Conservation (phyloP, 1,284 basidiomycete genomes). For the Malassezia caprae region DNA sequence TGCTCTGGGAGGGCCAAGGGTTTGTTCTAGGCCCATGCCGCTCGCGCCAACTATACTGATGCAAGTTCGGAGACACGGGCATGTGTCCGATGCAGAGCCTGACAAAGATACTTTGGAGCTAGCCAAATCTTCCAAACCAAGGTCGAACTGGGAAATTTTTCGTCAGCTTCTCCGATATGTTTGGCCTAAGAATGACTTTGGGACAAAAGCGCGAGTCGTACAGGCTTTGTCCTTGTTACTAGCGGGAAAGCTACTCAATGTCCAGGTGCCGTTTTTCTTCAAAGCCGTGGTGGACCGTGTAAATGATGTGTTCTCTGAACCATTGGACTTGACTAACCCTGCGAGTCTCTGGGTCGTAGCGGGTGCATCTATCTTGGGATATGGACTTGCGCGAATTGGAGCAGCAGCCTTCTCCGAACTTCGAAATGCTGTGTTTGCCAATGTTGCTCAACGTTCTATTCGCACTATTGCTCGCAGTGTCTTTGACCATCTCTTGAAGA, state of each 20-base stretch:
- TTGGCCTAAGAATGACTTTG: slow-evolving; percentile 55
- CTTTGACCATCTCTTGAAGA: slow-evolving; percentile 78
- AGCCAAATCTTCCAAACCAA: background rate
- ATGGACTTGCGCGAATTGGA: slow-evolving; percentile 79
- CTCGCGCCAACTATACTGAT: background rate
- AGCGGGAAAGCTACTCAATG: slow-evolving; percentile 83
- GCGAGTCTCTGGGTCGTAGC: slow-evolving; percentile 83
- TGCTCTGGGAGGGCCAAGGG: background rate
- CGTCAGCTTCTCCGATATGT: slow-evolving; percentile 54
- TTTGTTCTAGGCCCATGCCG: background rate
- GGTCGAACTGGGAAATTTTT: slow-evolving; percentile 53
- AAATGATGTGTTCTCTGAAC: slow-evolving; percentile 52
- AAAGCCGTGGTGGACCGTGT: slow-evolving; percentile 80
- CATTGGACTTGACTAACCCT: slow-evolving; percentile 61
- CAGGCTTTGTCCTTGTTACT: slow-evolving; percentile 72
- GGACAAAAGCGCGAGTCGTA: slow-evolving; percentile 62
- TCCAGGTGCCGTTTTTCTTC: slow-evolving; percentile 93
- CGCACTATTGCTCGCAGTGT: slow-evolving; percentile 85
- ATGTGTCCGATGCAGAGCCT: background rate
- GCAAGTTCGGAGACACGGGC: background rate
- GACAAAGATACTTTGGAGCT: background rate
- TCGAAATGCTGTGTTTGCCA: slow-evolving; percentile 90
- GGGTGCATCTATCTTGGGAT: slow-evolving; percentile 78
- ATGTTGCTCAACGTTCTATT: slow-evolving; percentile 86
- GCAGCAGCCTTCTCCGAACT: slow-evolving; percentile 83